Base-by-base conservation (phyloP, 768 basidiomycete genomes). In the Termitomyces sp. region DNA sequence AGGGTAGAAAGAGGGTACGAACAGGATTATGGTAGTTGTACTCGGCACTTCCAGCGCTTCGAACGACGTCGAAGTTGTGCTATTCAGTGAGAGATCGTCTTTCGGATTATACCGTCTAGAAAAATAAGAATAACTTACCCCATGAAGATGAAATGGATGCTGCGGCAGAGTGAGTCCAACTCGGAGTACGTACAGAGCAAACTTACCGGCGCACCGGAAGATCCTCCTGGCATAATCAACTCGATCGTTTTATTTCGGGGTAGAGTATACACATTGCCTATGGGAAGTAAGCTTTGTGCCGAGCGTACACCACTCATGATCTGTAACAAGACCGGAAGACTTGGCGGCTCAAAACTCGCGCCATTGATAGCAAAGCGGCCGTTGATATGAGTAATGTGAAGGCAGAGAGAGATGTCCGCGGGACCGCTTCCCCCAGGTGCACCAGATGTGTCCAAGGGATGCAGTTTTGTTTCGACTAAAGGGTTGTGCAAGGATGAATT, bases 1-100 rank as follows among this genome's bases (percentile, higher is more conserved):
- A 37, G 12, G 3, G 25, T 14, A 37, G 20, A 32, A 10, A 20
- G 5, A 17, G 8, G 9, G 20, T 5, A 48, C 38, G 72, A 59
- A 69, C 66, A 0, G 86, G 86, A 66, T 88, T 77, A 5, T 63
- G 34, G 59, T 73, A 78, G 62, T 80, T 80, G 61, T 77, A 77
- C 0, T 25, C 29, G 1, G 61, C 57, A 43, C 68, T 70, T 5
- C 68, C 70, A 0, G 73, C 72, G 48, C 65, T 75, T 48, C 76
- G 71, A 42, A 79, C 68, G 29, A 79, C 78, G 50, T 66, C 67
- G 60, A 79, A 79, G 11, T 67, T 49, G 52, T 79, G 78, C 77
- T 72, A 29, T 10, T 7, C 45, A 5, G 58, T 17, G 36, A 15
- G 15, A n/a, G 45, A n/a, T 20, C 6, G 4, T 7, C 9, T 43